Evolutionary conservation across 441 rosid genomes (phyloP), one percentile per base, ranked within the genome.

Genomic region (Croton setiger): DNA sequence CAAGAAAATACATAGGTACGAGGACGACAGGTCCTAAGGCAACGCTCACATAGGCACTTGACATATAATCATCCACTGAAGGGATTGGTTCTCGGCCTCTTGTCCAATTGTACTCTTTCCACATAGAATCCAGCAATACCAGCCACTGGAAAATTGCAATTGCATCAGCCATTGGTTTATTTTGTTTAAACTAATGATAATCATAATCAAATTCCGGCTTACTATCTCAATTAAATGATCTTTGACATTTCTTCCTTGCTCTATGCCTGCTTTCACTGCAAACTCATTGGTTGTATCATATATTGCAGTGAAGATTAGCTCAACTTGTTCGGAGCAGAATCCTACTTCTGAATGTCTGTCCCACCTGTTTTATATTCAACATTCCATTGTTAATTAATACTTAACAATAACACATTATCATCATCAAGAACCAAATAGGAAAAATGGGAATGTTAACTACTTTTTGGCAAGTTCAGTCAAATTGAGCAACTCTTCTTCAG

Each of bases 11-110:
- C 8, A 84, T 72, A 23, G 87, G 77, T 0, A 88, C 91, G 72
- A 87, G 88, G 75, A 85, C 80, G 35, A 86, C 80, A 2, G 93
- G 97, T 60, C 92, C 97, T 69, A 89, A 44, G 41, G 92, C 97
- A 69, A 87, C 80, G 56, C 96, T 90, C 43, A 82, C 23, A 23
- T 77, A 80, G 1, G 78, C 97, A 67, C 85, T 88, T 17, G 60
- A 51, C 87, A 90, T 87, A 73, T 90, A 93, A 60, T 88, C 85
- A 54, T 82, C 89, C 56, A 86, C 58, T 5, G 87, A 75, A 9
- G 92, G 97, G 47, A 85, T 82, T 5, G 79, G 60, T 77, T 78
- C 82, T 60, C 31, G 31, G 31, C 77, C 74, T 57, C 83, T 71
- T 0, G 70, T 31, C 89, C 93, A 87, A 71, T 79, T 60, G 6